Percentiles rank a stretch among this genome's conserved stretches.
These are phyloP conservation scores for Picea sitchensis DNA, from an alignment of 75 land plant genomes.

Conservation along the genomic window DNA sequence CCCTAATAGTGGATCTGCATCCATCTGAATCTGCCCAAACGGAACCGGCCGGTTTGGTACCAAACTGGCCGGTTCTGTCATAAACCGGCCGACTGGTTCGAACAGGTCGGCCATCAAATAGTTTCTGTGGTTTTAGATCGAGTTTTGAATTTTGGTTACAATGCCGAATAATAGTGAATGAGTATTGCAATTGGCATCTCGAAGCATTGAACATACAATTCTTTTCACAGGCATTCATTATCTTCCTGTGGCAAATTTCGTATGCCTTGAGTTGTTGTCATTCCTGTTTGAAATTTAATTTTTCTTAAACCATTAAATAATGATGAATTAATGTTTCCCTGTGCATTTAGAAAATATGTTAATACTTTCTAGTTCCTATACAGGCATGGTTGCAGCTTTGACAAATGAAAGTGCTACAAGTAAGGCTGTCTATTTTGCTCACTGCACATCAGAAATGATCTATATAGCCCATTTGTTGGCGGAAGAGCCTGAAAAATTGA, in stretches of 20 bases:
- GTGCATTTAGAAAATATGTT: not conserved
- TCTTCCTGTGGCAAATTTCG: not conserved
- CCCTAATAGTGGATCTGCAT: too few species aligned
- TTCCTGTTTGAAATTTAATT: not conserved
- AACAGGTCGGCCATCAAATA: too few species aligned
- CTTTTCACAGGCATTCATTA: not conserved
- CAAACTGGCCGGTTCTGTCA: too few species aligned
- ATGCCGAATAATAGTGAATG: too few species aligned
- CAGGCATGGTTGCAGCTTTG: conserved; percentile 95
- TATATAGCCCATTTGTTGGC: conserved; percentile 90
- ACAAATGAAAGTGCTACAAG: conserved; percentile 99
- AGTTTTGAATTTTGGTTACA: too few species aligned
- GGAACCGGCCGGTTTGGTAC: too few species aligned
- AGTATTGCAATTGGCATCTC: too few species aligned
- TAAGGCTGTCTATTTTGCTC: conserved; percentile 97
- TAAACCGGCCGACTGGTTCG: too few species aligned
- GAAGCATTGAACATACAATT: too few species aligned
- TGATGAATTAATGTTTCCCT: not conserved
- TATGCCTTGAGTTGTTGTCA: not conserved
- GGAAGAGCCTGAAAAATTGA: conserved; percentile 86
- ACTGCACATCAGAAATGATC: conserved; percentile 98
- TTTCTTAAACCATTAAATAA: not conserved
- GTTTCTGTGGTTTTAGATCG: too few species aligned
- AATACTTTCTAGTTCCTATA: conserved; percentile 3
- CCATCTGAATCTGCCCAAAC: too few species aligned